Conservation (phyloP, 352 stramenopile species). For the Pythium guiyangense region DNA sequence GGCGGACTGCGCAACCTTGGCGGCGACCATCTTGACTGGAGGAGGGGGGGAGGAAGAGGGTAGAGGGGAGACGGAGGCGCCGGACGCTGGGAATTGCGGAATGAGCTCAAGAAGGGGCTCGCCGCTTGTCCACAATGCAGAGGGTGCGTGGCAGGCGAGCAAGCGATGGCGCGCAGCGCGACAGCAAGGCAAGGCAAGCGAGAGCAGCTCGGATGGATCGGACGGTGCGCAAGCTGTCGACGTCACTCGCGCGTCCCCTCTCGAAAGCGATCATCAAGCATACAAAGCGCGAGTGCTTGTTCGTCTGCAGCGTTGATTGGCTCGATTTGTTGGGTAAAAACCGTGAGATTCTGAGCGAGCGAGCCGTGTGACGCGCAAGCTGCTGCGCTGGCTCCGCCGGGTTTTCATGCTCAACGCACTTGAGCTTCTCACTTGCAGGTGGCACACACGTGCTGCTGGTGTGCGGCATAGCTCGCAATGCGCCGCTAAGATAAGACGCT, state of each 20-base stretch:
- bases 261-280: conserved; percentile 1
- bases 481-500: no score
- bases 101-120: conserved; percentile 27
- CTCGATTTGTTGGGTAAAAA: neutral
- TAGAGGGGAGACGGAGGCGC: conserved; percentile 10
- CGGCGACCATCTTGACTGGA: conserved; percentile 46
- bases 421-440: no score
- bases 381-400: neutral
- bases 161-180: neutral
- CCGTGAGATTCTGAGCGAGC: neutral
- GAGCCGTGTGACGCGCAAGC: neutral
- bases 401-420: neutral
- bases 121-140: no score
- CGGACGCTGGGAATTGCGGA: conserved; percentile 38
- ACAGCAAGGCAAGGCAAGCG: neutral
- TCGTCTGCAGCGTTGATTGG: conserved; percentile 1
- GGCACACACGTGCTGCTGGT: no score
- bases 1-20: conserved; percentile 40
- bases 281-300: neutral
- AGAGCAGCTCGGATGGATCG: conserved; percentile 4
- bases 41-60: conserved; percentile 2
- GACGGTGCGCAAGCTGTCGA: conserved; percentile 10
- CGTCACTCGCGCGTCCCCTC: conserved; percentile 4
- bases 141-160: neutral
- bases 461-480: no score